phyloP scores from a whole-genome alignment of 208 protist species.

The Trichomonas tenax region DNA sequence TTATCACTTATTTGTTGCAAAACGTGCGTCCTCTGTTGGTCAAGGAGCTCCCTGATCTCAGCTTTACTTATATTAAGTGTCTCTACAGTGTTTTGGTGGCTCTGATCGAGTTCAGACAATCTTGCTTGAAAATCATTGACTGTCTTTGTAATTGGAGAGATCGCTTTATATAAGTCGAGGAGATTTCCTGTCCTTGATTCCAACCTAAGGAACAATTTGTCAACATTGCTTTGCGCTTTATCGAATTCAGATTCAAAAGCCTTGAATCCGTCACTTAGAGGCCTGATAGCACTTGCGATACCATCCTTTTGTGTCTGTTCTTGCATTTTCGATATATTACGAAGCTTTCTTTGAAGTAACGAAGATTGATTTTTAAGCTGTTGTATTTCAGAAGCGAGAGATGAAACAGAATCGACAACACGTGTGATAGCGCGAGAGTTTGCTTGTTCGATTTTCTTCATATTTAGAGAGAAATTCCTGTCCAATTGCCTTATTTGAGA shows the following conservation, averaged over 20 bases:
- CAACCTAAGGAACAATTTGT: background rate
- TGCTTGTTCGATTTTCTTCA: background rate
- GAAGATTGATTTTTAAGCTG: constrained; percentile 14
- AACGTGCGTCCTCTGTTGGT: background rate
- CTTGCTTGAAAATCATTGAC: background rate
- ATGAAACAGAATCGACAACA: background rate
- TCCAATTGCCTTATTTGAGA: background rate
- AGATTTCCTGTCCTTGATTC: background rate
- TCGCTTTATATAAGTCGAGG: background rate
- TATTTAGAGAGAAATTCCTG: background rate
- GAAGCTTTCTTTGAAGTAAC: background rate
- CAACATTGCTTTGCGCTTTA: background rate
- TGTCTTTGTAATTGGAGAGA: background rate
- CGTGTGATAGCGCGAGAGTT: background rate
- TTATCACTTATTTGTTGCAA: background rate
- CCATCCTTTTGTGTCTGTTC: background rate
- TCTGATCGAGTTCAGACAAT: background rate
- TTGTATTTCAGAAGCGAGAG: background rate
- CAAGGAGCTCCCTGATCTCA: background rate
- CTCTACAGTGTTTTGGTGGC: background rate
- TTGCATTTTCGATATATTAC: background rate
- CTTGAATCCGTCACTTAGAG: background rate
- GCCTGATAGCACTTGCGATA: background rate
- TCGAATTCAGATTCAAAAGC: background rate
- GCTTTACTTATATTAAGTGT: background rate